Evolutionary conservation across 2,329 filamentous ascomycete species (phyloP).

Genomic region (Aaosphaeria arxii): DNA sequence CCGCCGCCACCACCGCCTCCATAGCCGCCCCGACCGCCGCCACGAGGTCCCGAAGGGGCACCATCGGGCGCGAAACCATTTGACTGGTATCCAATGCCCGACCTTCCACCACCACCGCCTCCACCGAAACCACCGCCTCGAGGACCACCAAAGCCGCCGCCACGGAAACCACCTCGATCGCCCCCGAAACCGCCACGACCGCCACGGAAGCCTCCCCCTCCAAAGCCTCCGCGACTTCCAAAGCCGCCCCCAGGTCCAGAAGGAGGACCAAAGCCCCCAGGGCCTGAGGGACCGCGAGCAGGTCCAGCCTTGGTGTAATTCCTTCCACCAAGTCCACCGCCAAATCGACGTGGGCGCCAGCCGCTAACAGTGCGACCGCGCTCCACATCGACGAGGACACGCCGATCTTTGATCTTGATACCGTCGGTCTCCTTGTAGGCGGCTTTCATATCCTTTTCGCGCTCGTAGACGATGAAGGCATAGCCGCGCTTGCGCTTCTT

Average conservation of each 20-base stretch:
- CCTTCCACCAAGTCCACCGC: constrained; percentile 86
- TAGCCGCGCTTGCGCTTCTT: constrained; percentile 79
- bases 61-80: constrained; percentile 47
- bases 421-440: constrained; percentile 87
- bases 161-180: constrained; percentile 37
- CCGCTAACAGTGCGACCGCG: constrained; percentile 89
- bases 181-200: constrained; percentile 41
- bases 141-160: constrained; percentile 44
- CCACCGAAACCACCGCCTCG: constrained; percentile 51
- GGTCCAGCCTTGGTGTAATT: constrained; percentile 84
- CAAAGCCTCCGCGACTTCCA: constrained; percentile 49
- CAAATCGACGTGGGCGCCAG: constrained; percentile 89
- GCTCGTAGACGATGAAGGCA: constrained; percentile 94
- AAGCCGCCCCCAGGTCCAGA: constrained; percentile 51
- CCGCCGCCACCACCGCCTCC: constrained; percentile 38
- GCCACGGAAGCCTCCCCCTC: constrained; percentile 48
- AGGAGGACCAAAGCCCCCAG: constrained; percentile 50
- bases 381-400: constrained; percentile 93
- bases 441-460: constrained; percentile 99
- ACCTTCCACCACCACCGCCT: constrained; percentile 40
- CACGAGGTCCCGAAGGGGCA: constrained; percentile 47
- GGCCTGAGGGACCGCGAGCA: constrained; percentile 63
- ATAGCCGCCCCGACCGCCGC: constrained; percentile 37
- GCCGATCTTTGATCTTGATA: constrained; percentile 86
- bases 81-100: constrained; percentile 45